A percentile compares a stretch with the other conserved stretches of the same genome.
These are phyloP conservation scores for Sedum album DNA, from an alignment of 164 flowering plant genomes.

Conservation along the genomic window DNA sequence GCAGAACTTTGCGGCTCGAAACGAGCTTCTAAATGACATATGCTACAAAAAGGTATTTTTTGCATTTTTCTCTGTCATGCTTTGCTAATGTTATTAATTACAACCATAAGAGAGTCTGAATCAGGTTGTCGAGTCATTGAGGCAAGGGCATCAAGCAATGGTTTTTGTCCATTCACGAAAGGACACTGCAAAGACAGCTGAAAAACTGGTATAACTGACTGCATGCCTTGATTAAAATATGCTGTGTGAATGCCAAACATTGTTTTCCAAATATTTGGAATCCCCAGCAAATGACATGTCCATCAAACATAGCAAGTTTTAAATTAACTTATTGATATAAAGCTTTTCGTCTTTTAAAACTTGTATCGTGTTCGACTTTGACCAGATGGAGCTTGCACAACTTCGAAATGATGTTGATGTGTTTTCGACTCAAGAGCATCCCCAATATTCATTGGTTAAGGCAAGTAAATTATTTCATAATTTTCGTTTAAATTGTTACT, in stretches of 20 bases:
- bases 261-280: not conserved
- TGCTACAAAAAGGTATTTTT: constrained; percentile 78
- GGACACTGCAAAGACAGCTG: constrained; percentile 93
- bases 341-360: not conserved
- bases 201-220: constrained; percentile 56
- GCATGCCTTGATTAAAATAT: too few species aligned
- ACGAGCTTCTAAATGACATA: constrained; percentile 63
- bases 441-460: constrained; percentile 58
- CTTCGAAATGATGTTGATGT: constrained; percentile 48
- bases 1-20: constrained; percentile 75
- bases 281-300: not conserved
- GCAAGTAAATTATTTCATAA: constrained; percentile 22
- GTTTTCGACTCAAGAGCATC: constrained; percentile 59
- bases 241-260: too few species aligned
- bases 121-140: constrained; percentile 56
- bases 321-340: not conserved
- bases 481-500: not conserved
- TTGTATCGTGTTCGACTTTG: constrained; percentile 1
- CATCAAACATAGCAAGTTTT: not conserved
- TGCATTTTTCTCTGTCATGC: constrained; percentile 5
- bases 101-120: not conserved
- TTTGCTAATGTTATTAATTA: not conserved
- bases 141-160: constrained; percentile 93
- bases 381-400: constrained; percentile 72
- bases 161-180: constrained; percentile 97